phyloP scores from a whole-genome alignment of 129 eudicot genomes.

The Logfia minima region DNA sequence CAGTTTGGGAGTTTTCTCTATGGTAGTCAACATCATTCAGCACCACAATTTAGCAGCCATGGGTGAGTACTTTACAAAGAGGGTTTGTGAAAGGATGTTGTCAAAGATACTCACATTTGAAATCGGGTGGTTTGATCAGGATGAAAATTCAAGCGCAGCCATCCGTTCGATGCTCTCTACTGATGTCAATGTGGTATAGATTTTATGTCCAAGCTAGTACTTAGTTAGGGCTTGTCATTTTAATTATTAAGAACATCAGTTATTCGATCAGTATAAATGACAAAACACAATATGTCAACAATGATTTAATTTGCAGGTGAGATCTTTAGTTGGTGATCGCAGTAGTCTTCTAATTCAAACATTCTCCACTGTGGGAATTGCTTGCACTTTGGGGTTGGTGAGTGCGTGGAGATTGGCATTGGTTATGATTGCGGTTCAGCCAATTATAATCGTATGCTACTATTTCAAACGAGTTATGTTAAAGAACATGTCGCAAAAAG shows the following conservation, averaged over 20 bases:
- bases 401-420: constrained; percentile 78
- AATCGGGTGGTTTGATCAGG: constrained; percentile 92
- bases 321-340: constrained; percentile 78
- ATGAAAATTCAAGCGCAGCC: constrained; percentile 82
- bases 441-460: constrained; percentile 54
- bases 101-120: constrained; percentile 86
- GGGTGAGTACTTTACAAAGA: constrained; percentile 89
- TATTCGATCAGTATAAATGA: too few species aligned
- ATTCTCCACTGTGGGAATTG: constrained; percentile 62
- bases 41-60: constrained; percentile 88
- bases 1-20: constrained; percentile 62
- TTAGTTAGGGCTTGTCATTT: too few species aligned
- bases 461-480: constrained; percentile 60
- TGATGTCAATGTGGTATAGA: constrained; percentile 87
- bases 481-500: constrained; percentile 65
- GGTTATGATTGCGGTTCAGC: constrained; percentile 80
- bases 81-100: constrained; percentile 82
- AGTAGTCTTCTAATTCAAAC: constrained; percentile 64
- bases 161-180: constrained; percentile 77
- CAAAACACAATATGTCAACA: not conserved
- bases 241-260: too few species aligned
- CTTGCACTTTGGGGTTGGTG: constrained; percentile 71
- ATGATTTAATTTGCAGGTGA: constrained; percentile 58
- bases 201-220: not conserved
- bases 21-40: constrained; percentile 61